A percentile compares a stretch with the other conserved stretches of the same genome.
Conservation (phyloP, 108 stramenopile species). For the Fragilaria radians region DNA sequence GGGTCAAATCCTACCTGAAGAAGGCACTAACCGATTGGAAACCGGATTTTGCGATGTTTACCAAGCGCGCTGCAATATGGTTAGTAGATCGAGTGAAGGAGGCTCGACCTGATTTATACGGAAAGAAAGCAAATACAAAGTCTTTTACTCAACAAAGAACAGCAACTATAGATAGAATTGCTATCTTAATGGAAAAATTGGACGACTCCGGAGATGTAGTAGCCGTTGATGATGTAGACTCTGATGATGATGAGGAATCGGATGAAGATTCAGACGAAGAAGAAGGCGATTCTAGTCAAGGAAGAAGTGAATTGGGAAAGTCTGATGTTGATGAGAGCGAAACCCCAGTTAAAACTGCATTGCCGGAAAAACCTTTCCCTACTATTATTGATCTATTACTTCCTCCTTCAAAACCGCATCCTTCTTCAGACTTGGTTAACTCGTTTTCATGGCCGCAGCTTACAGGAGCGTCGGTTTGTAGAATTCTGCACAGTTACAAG, state of each 20-base stretch:
- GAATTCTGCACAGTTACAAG: conserved; percentile 76
- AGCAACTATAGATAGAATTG: conserved; percentile 62
- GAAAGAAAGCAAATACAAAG: conserved; percentile 25
- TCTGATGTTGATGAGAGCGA: conserved; percentile 14
- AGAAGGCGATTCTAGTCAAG: conserved; percentile 36
- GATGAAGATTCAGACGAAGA: conserved; percentile 67
- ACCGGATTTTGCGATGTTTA: conserved; percentile 47
- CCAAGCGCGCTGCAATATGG: conserved; percentile 74
- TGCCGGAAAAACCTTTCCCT: conserved; percentile 69
- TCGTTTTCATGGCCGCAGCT: conserved; percentile 69
- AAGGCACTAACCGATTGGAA: conserved; percentile 64
- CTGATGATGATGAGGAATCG: conserved; percentile 52
- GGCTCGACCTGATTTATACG: conserved; percentile 68
- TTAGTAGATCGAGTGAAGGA: conserved; percentile 60
- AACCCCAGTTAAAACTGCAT: conserved; percentile 31
- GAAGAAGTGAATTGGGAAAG: conserved; percentile 34
- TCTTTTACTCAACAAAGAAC: conserved; percentile 39
- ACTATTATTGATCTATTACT: conserved; percentile 73
- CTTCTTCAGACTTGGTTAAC: conserved; percentile 45
- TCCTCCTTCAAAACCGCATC: conserved; percentile 66
- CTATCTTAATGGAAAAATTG: conserved; percentile 58
- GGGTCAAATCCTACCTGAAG: conserved; percentile 62
- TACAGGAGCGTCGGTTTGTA: conserved; percentile 56
- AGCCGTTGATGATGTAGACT: conserved; percentile 45
- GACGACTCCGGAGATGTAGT: conserved; percentile 47